Percentiles rank a stretch among this genome's conserved stretches.
phyloP scores from a whole-genome alignment of 2,329 filamentous ascomycete genomes.

The Penicillium sclerotigenum region DNA sequence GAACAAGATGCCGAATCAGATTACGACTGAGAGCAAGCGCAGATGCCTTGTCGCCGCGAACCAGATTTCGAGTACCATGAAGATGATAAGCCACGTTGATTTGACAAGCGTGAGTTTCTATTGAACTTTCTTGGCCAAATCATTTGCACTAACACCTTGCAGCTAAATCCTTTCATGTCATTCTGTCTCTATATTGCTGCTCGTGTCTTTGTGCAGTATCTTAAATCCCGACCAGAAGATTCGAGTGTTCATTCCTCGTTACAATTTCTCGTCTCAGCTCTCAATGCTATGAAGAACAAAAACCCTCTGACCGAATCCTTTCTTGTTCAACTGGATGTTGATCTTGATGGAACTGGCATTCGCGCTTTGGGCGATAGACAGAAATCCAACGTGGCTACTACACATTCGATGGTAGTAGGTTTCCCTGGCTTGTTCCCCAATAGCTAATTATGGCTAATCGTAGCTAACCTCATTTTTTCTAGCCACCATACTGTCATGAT shows the following conservation, averaged over 20 bases:
- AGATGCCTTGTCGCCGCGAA: conserved; percentile 90
- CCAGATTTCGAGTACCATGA: conserved; percentile 93
- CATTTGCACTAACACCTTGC: conserved; percentile 19
- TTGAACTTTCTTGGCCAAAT: background rate
- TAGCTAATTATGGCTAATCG: background rate
- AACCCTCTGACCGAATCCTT: conserved; percentile 95
- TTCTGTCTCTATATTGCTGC: conserved; percentile 97
- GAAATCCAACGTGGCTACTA: conserved; percentile 3
- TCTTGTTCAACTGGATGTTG: conserved; percentile 86
- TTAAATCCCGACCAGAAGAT: conserved; percentile 91
- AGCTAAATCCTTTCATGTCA: conserved; percentile 95
- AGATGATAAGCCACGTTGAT: conserved; percentile 88
- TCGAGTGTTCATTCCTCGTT: conserved; percentile 72
- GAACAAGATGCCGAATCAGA: conserved; percentile 70
- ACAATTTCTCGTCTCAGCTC: conserved; percentile 85
- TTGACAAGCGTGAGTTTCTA: conserved; percentile 65
- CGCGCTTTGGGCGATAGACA: conserved; percentile 21
- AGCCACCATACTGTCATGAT: conserved; percentile 15
- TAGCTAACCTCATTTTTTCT: conserved; percentile 3
- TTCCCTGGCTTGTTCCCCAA: background rate
- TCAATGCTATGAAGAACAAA: conserved; percentile 81
- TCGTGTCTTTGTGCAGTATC: conserved; percentile 89
- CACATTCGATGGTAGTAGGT: conserved; percentile 15
- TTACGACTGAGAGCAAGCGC: conserved; percentile 85
- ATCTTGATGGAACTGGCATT: conserved; percentile 63